phyloP scores from a whole-genome alignment of 2,329 filamentous ascomycete species.

The Aspergillus ibericus region DNA sequence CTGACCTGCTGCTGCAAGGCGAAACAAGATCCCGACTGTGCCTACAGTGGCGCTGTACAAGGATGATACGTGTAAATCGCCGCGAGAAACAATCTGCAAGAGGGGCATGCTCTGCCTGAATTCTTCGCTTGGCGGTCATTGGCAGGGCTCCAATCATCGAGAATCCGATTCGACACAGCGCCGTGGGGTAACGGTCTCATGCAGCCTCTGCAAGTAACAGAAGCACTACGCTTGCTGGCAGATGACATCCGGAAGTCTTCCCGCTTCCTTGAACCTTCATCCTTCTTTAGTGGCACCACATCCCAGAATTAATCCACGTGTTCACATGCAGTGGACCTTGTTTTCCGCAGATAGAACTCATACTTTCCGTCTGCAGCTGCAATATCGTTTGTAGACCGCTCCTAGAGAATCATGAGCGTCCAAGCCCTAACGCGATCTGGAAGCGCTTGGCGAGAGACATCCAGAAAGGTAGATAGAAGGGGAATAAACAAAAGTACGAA shows the following conservation, averaged over 20 bases:
- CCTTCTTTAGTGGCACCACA: neutral
- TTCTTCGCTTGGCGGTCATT: constrained; percentile 7
- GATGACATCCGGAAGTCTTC: neutral
- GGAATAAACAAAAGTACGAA: neutral
- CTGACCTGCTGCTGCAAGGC: constrained; percentile 5
- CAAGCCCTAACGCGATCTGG: neutral
- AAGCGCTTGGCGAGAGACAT: neutral
- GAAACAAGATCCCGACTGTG: constrained; percentile 9
- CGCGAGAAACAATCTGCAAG: neutral
- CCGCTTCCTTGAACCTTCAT: neutral
- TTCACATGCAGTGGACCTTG: neutral
- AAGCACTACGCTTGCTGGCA: neutral
- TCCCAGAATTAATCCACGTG: constrained; percentile 1
- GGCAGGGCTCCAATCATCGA: constrained; percentile 4
- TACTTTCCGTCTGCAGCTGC: neutral
- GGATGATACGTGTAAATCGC: neutral
- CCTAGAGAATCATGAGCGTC: neutral
- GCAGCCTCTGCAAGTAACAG: neutral
- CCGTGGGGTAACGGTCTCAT: neutral
- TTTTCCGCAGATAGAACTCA: neutral
- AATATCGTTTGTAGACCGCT: neutral
- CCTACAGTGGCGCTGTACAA: constrained; percentile 10
- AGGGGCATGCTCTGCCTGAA: neutral
- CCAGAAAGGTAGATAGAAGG: neutral
- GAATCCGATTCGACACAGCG: constrained; percentile 6